A percentile compares a stretch with the other conserved stretches of the same genome.
Conservation (phyloP, 202 grass and related monocot species). For the Schoenoplectus triqueter region DNA sequence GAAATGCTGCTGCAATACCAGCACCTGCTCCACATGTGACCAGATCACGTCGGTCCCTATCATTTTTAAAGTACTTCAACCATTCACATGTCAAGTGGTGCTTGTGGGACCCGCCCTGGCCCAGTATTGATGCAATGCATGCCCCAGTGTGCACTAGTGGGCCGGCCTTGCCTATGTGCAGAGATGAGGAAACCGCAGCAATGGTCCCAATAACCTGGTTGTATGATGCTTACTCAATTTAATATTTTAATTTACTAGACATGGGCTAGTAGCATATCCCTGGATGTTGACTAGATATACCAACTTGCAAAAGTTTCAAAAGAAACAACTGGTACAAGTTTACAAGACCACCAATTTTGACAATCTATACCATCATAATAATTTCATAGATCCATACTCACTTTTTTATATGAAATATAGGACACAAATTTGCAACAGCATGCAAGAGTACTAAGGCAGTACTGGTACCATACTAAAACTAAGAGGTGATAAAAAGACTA, state of each 20-base stretch:
- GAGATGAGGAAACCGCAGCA: constrained; percentile 90
- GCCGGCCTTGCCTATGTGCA: constrained; percentile 92
- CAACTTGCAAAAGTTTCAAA: background rate
- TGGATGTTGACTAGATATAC: background rate
- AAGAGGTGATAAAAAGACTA: too few relatives aligned
- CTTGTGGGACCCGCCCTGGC: constrained; percentile 77
- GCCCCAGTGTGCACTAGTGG: constrained; percentile 77
- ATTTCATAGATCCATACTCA: background rate
- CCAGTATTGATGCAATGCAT: constrained; percentile 91
- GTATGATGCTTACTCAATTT: background rate
- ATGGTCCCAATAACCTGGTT: constrained; percentile 77
- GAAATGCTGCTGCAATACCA: constrained; percentile 90
- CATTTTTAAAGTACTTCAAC: constrained; percentile 95
- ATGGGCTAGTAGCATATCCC: background rate
- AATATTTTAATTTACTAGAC: background rate
- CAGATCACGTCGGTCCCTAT: constrained; percentile 88
- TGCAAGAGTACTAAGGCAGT: too few relatives aligned
- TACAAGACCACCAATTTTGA: background rate
- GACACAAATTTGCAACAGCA: background rate
- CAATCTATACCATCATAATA: background rate
- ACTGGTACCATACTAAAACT: too few relatives aligned
- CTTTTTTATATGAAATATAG: background rate
- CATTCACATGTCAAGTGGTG: constrained; percentile 74
- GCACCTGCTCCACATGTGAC: constrained; percentile 91
- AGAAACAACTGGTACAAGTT: background rate